Evolutionary conservation across 1,284 basidiomycete species (phyloP).

Genomic region (Sporisorium scitamineum): DNA sequence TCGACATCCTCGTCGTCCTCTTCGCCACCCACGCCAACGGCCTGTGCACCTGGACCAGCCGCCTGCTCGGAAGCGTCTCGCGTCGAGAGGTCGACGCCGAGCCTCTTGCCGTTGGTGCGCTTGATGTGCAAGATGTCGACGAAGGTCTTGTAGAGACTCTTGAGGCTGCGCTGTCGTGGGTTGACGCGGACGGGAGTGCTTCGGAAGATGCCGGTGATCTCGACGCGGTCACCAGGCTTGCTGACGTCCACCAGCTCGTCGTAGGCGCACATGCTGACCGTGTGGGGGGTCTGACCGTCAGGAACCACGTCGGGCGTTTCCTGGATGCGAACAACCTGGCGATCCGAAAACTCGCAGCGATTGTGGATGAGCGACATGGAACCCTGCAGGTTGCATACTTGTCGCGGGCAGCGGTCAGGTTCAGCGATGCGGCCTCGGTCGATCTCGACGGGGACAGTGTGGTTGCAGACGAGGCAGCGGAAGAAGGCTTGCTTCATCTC

Average conservation of each 20-base stretch:
- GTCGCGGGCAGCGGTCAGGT: constrained; percentile 88
- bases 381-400: constrained; percentile 86
- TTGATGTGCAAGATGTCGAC: constrained; percentile 93
- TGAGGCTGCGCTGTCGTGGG: constrained; percentile 88
- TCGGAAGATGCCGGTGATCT: constrained; percentile 93
- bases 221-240: constrained; percentile 93
- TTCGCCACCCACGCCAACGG: constrained; percentile 85
- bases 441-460: constrained; percentile 93
- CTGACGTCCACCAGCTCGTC: constrained; percentile 95
- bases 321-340: constrained; percentile 93
- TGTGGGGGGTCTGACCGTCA: constrained; percentile 97
- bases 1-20: constrained; percentile 71
- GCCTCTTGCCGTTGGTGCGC: constrained; percentile 77
- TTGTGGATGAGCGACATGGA: constrained; percentile 97
- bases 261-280: constrained; percentile 93
- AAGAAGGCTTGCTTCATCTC: constrained; percentile 99
- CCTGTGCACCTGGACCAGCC: constrained; percentile 72
- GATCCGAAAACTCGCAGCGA: constrained; percentile 92
- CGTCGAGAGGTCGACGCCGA: constrained; percentile 85
- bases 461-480: constrained; percentile 93
- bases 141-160: constrained; percentile 96
- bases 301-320: constrained; percentile 98
- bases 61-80: constrained; percentile 71
- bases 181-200: constrained; percentile 93
- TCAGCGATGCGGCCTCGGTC: constrained; percentile 96